Conservation (phyloP, 768 basidiomycete species). For the Podaxis sp. region DNA sequence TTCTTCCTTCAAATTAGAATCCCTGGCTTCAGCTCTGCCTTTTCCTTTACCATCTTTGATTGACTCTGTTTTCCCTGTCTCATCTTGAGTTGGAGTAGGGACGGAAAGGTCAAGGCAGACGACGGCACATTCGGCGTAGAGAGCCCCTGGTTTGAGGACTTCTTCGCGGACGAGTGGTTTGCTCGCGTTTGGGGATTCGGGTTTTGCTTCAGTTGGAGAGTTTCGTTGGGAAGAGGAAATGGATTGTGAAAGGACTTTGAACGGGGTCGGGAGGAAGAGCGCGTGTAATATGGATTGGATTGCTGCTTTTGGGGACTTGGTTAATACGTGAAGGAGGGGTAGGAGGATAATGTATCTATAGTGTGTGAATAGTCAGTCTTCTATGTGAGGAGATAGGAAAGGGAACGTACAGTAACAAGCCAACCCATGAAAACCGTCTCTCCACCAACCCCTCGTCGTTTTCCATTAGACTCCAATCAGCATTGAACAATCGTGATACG, state of each 20-base stretch:
- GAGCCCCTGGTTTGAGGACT: constrained; percentile 72
- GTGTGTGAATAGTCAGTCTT: background rate
- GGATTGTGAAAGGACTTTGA: constrained; percentile 50
- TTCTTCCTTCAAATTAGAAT: constrained; percentile 30
- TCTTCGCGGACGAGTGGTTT: constrained; percentile 44
- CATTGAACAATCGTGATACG: constrained; percentile 53
- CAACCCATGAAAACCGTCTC: constrained; percentile 37
- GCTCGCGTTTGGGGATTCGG: constrained; percentile 9
- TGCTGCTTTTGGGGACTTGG: constrained; percentile 63
- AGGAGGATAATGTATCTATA: constrained; percentile 65
- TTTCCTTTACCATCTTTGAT: constrained; percentile 2
- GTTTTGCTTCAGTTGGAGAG: constrained; percentile 9
- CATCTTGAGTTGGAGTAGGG: background rate
- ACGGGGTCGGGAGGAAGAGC: constrained; percentile 79
- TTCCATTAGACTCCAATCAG: constrained; percentile 33
- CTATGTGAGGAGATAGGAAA: too few species aligned
- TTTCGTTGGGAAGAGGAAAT: background rate
- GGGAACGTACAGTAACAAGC: constrained; percentile 48
- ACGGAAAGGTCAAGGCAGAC: constrained; percentile 44
- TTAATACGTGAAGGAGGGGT: constrained; percentile 65
- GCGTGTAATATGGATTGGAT: constrained; percentile 82
- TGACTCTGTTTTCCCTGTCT: background rate
- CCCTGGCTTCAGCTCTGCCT: constrained; percentile 28
- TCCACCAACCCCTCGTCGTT: constrained; percentile 15
- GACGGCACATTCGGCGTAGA: constrained; percentile 77